These are phyloP conservation scores for Rosa rugosa DNA, from an alignment of 306 rosid species.

Conservation along the genomic window DNA sequence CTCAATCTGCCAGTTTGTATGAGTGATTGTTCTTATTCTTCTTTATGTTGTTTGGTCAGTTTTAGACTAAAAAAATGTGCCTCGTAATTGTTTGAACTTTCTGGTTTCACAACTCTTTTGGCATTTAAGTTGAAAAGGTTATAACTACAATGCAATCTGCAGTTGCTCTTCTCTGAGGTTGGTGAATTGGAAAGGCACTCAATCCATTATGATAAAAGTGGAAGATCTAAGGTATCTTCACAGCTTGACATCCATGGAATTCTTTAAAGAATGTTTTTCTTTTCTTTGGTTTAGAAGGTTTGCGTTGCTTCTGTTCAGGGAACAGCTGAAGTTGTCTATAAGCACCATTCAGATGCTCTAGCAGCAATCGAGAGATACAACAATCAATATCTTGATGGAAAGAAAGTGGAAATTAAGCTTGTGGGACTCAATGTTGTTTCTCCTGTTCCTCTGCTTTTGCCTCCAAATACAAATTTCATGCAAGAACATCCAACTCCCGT, in stretches of 20 bases:
- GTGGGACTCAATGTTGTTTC: slow-evolving; percentile 40
- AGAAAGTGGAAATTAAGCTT: slow-evolving; percentile 54
- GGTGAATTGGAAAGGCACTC: slow-evolving; percentile 50
- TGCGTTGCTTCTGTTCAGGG: slow-evolving; percentile 43
- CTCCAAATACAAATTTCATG: slow-evolving; percentile 21
- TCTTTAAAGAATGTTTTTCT: not conserved
- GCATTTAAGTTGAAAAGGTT: slow-evolving; percentile 9
- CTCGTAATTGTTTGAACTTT: not conserved
- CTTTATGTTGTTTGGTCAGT: not conserved
- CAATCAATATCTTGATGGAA: slow-evolving; percentile 59
- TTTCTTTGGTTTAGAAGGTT: not conserved
- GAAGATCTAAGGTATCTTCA: slow-evolving; percentile 54
- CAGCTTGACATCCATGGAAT: not conserved
- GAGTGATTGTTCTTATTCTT: slow-evolving; percentile 5
- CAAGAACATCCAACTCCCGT: slow-evolving; percentile 32
- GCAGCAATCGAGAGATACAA: slow-evolving; percentile 57
- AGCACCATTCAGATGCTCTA: slow-evolving; percentile 46
- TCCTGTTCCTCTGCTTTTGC: slow-evolving; percentile 20
- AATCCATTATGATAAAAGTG: slow-evolving; percentile 58
- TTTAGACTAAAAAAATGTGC: not conserved
- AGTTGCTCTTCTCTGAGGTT: slow-evolving; percentile 58
- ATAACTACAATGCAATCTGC: slow-evolving; percentile 14
- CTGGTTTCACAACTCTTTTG: slow-evolving; percentile 7
- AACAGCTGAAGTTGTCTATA: slow-evolving; percentile 61
- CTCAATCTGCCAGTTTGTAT: not conserved